phyloP scores from a whole-genome alignment of 495 filamentous ascomycete genomes.

The Penicillium chermesinum region DNA sequence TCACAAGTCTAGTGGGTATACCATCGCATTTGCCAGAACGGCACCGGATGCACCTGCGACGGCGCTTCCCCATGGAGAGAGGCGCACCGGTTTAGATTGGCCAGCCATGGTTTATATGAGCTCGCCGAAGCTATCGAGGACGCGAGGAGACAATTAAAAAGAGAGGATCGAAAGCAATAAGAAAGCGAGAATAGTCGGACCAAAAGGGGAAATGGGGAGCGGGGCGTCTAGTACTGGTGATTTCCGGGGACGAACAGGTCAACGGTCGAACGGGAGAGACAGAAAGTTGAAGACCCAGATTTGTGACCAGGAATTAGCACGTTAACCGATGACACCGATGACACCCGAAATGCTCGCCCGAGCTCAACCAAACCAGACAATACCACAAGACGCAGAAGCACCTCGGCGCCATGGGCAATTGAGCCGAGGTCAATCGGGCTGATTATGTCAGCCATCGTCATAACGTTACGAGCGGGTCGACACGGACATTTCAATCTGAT shows the following conservation, averaged over 20 bases:
- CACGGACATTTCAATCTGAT: not conserved
- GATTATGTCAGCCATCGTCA: not conserved
- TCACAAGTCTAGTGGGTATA: constrained; percentile 96
- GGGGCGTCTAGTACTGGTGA: constrained; percentile 13
- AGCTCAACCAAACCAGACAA: constrained; percentile 7
- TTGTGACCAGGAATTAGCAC: no score
- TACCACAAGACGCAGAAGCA: constrained; percentile 17
- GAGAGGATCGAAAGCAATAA: constrained; percentile 4
- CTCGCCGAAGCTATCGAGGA: not conserved
- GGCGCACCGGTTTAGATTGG: constrained; percentile 69
- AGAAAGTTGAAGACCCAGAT: not conserved
- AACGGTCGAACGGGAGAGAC: constrained; percentile 2
- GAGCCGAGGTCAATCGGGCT: constrained; percentile 34
- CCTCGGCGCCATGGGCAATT: constrained; percentile 35
- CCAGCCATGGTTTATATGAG: constrained; percentile 55
- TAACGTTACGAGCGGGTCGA: not conserved
- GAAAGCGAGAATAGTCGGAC: constrained; percentile 5
- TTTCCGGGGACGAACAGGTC: no score
- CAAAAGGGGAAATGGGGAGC: constrained; percentile 22
- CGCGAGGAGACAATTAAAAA: not conserved
- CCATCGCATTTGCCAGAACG: constrained; percentile 89
- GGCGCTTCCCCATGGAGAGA: constrained; percentile 92
- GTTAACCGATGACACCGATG: constrained; percentile 17
- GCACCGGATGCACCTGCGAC: constrained; percentile 91
- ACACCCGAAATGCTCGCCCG: constrained; percentile 10